A percentile compares a stretch with the other conserved stretches of the same genome.
phyloP scores from a whole-genome alignment of 202 grass and related monocot genomes.

The Elaeis oleifera region DNA sequence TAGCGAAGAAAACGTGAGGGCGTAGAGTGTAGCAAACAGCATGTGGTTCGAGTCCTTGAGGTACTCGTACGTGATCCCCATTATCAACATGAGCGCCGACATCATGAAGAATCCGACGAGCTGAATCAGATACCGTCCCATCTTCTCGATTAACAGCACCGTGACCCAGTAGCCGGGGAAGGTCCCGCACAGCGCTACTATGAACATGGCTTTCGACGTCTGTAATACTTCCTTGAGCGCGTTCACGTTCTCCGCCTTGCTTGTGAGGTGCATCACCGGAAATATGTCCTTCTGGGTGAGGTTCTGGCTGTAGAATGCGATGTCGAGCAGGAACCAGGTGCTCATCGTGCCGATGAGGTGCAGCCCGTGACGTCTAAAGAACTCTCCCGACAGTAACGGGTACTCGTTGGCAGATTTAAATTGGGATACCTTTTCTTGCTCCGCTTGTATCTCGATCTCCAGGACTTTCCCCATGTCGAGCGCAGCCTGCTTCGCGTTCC shows the following conservation, averaged over 20 bases:
- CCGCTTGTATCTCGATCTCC: conserved; percentile 18
- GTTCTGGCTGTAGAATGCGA: conserved; percentile 76
- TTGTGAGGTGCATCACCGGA: conserved; percentile 6
- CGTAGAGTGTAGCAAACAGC: conserved; percentile 13
- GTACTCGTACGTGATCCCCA: conserved; percentile 30
- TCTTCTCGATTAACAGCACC: conserved; percentile 10
- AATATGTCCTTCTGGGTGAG: conserved; percentile 37
- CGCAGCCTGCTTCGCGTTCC: conserved; percentile 45
- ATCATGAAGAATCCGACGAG: conserved; percentile 78
- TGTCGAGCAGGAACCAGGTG: conserved; percentile 61
- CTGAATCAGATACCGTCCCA: conserved; percentile 43
- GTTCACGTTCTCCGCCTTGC: conserved; percentile 1
- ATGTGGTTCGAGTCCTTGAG: conserved; percentile 3
- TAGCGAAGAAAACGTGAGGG: conserved; percentile 25
- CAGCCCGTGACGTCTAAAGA: conserved; percentile 30
- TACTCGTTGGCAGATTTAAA: conserved; percentile 36
- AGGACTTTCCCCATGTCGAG: conserved; percentile 41
- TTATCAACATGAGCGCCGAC: conserved; percentile 52
- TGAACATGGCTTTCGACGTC: conserved; percentile 10
- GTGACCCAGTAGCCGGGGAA: conserved; percentile 27
- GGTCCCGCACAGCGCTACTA: conserved; percentile 15
- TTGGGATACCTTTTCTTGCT: conserved; percentile 24
- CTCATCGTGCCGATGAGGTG: conserved; percentile 49
- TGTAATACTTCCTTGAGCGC: conserved; percentile 14
- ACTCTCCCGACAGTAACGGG: conserved; percentile 29